A percentile compares a stretch with the other conserved stretches of the same genome.
Conservation (phyloP, 495 filamentous ascomycete species). For the Beverwykella pulmonaria region DNA sequence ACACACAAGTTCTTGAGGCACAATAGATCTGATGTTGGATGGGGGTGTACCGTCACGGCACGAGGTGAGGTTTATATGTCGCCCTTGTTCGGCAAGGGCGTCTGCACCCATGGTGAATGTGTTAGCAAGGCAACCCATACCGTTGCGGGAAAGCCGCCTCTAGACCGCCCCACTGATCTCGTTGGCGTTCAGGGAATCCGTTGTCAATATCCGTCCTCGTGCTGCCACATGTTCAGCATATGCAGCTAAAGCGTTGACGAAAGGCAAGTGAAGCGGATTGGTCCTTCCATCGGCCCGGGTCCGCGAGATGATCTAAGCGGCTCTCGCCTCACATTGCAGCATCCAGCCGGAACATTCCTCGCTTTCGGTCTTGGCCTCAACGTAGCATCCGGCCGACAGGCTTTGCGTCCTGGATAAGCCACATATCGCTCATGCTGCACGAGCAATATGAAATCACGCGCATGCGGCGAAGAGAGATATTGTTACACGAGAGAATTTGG, state of each 20-base stretch:
- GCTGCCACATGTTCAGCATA: conserved; percentile 35
- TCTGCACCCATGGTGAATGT: neutral
- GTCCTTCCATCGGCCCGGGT: conserved; percentile 25
- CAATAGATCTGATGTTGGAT: neutral
- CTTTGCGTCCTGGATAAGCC: conserved; percentile 10
- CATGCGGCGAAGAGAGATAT: neutral
- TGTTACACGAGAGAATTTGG: neutral
- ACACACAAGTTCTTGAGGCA: neutral
- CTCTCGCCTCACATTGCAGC: conserved; percentile 33
- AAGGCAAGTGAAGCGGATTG: conserved; percentile 21
- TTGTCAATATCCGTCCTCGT: conserved; percentile 27
- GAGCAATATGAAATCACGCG: conserved; percentile 4
- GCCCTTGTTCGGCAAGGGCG: conserved; percentile 5
- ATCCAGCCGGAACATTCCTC: conserved; percentile 12
- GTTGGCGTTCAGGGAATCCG: conserved; percentile 31
- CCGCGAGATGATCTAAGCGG: conserved; percentile 24
- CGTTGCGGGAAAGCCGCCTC: conserved; percentile 23
- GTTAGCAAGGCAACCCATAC: conserved; percentile 32
- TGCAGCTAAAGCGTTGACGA: conserved; percentile 25
- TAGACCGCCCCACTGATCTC: conserved; percentile 26
- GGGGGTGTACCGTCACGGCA: conserved; percentile 7
- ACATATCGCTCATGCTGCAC: conserved; percentile 14
- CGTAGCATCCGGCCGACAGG: conserved; percentile 1
- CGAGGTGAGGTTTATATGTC: conserved; percentile 24
- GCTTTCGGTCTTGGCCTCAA: neutral